These are phyloP conservation scores for Bryoglossum gracile DNA, from an alignment of 495 filamentous ascomycete species.

Conservation along the genomic window DNA sequence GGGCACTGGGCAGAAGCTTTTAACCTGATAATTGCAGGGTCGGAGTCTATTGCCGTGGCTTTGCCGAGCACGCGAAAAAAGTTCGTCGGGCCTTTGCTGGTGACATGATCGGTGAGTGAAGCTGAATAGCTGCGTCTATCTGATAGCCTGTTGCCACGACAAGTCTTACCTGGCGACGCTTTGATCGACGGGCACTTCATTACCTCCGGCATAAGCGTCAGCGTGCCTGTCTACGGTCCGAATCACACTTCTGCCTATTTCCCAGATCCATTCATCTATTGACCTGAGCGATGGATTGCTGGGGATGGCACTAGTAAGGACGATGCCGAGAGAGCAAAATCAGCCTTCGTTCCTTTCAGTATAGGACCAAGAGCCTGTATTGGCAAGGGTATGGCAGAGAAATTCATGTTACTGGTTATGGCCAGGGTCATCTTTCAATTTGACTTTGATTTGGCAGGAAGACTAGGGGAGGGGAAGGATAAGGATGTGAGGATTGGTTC, in stretches of 20 bases:
- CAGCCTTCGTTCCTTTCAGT: constrained; percentile 51
- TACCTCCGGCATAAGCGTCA: neutral
- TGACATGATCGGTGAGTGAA: too few relatives aligned
- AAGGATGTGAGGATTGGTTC: neutral
- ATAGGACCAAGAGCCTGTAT: constrained; percentile 51
- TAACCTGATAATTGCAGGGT: constrained; percentile 52
- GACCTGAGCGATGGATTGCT: neutral
- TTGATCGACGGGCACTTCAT: constrained; percentile 17
- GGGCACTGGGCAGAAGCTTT: constrained; percentile 68
- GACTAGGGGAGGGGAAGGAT: constrained; percentile 20
- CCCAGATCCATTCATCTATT: neutral
- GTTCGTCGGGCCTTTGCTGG: too few relatives aligned
- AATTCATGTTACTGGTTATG: constrained; percentile 39
- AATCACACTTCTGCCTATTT: neutral
- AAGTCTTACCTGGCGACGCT: constrained; percentile 52
- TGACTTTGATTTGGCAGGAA: constrained; percentile 35
- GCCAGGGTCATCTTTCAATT: constrained; percentile 41
- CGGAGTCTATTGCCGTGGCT: constrained; percentile 48
- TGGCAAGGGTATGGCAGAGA: constrained; percentile 51
- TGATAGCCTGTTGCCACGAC: constrained; percentile 47
- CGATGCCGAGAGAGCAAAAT: constrained; percentile 35
- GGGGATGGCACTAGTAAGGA: constrained; percentile 23
- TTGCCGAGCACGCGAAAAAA: constrained; percentile 41
- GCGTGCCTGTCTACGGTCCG: neutral
- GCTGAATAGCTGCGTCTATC: constrained; percentile 28